These are phyloP conservation scores for Coemansia sp. DNA, from an alignment of 192 early-diverging fungal genomes.

Conservation along the genomic window DNA sequence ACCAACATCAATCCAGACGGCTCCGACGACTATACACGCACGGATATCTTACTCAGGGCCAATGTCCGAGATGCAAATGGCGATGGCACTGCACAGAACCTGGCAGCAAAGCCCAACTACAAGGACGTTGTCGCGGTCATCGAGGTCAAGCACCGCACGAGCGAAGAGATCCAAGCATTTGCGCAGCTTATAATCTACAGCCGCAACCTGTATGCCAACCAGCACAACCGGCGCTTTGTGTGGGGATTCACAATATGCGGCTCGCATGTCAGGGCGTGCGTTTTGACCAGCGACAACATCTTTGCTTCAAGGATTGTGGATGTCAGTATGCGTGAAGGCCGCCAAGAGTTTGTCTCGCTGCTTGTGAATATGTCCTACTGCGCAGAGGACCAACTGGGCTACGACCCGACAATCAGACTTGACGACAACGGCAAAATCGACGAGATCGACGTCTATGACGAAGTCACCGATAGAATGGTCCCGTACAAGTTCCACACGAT, in stretches of 20 bases:
- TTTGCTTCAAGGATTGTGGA: constrained; percentile 14
- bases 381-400: constrained; percentile 5
- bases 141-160: background rate
- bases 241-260: constrained; percentile 30
- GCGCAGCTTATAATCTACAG: constrained; percentile 9
- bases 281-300: constrained; percentile 7
- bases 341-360: constrained; percentile 7
- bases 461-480: background rate
- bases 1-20: constrained; percentile 1
- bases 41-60: constrained; percentile 7
- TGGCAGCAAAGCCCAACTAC: background rate
- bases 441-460: constrained; percentile 3
- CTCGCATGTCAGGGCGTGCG: background rate
- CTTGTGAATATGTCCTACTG: constrained; percentile 7
- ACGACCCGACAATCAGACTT: background rate
- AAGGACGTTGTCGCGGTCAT: background rate
- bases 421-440: background rate
- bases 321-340: background rate
- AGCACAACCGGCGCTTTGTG: constrained; percentile 15
- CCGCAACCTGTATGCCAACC: constrained; percentile 11
- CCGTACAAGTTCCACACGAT: background rate
- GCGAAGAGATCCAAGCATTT: background rate
- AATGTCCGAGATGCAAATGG: no score
- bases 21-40: constrained; percentile 9
- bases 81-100: no score